Conservation (phyloP, 2,329 filamentous ascomycete species). For the Daldinia sp. region DNA sequence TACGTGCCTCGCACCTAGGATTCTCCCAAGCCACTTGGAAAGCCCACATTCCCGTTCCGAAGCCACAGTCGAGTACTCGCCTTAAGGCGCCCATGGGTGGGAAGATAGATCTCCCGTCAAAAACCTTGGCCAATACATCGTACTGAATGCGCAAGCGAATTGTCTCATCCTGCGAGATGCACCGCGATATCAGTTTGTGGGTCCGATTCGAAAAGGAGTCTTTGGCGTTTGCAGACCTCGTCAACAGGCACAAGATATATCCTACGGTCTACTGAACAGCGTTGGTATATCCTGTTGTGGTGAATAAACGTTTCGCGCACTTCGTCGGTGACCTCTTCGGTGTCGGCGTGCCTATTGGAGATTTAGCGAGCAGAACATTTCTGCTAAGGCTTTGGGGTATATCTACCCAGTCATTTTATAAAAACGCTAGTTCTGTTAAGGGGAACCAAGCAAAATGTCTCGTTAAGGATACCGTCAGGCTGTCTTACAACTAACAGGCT, state of each 20-base stretch:
- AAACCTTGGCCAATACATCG: constrained; percentile 70
- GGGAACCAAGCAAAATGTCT: constrained; percentile 32
- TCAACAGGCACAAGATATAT: constrained; percentile 78
- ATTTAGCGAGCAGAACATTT: constrained; percentile 43
- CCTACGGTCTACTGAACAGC: constrained; percentile 72
- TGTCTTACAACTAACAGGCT: constrained; percentile 29
- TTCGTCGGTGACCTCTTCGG: constrained; percentile 62
- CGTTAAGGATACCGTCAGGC: constrained; percentile 29
- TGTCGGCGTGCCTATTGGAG: constrained; percentile 55
- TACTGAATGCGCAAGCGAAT: constrained; percentile 74
- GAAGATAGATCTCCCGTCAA: constrained; percentile 76
- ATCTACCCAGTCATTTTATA: constrained; percentile 48
- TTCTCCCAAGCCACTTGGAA: constrained; percentile 73
- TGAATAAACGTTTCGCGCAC: constrained; percentile 70
- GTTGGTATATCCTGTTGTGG: constrained; percentile 75
- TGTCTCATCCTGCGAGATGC: constrained; percentile 69
- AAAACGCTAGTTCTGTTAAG: constrained; percentile 22
- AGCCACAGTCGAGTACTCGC: constrained; percentile 78
- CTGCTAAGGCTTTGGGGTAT: constrained; percentile 32
- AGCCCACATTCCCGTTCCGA: constrained; percentile 77
- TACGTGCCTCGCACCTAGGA: constrained; percentile 72
- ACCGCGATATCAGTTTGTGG: constrained; percentile 31
- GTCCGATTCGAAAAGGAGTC: constrained; percentile 26
- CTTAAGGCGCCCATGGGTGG: constrained; percentile 70
- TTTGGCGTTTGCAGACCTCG: constrained; percentile 63